Base-by-base conservation (phyloP, 495 filamentous ascomycete genomes). In the Haplographium delicatum region DNA sequence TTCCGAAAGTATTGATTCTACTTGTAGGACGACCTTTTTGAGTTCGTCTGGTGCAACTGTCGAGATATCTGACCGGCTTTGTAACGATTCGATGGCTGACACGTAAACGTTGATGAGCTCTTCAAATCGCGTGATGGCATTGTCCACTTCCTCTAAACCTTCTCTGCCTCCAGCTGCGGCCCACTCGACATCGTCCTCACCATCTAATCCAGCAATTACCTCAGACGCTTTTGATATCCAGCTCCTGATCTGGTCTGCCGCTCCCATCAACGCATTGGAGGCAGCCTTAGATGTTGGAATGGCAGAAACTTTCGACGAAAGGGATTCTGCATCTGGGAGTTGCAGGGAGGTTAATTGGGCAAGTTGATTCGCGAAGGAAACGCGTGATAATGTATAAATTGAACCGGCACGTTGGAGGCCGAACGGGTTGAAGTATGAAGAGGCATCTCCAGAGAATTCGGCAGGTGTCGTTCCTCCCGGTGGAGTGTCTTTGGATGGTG, bases 161-260 rank as follows among this genome's bases (percentile, higher is more conserved):
- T 96, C 90, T 53, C 89, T 79, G 3, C 90, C 90, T 41, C 85
- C 93, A 11, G 89, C 90, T 11, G 91, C 91, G 11, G 93, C 90
- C 93, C 93, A 98, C 61, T 96, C 90, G 18, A 96, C 88, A 58
- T 98, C 91, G 67, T 98, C 93, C 53, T 96, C 91, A 11, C 89
- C 84, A 64, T 96, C 88, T 19, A 97, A 68, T 0, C 89, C 88
- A 47, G 72, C 78, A 22, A 98, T 77, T 8, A 96, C 89, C 50
- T 93, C 88, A 0, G 81, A 84, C 1, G 93, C 90, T 62, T 95
- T 95, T 53, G 78, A 75, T 51, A 96, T 91, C 93, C 93, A 97
- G 47, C 82, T 82, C 38, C 83, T 80, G 43, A 98, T 97, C 65
- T 96, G 89, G 45, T 91, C 86, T 19, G 91, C 89, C 8, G 91